phyloP scores from a whole-genome alignment of 164 flowering plant genomes.

The Stephania cephalantha region DNA sequence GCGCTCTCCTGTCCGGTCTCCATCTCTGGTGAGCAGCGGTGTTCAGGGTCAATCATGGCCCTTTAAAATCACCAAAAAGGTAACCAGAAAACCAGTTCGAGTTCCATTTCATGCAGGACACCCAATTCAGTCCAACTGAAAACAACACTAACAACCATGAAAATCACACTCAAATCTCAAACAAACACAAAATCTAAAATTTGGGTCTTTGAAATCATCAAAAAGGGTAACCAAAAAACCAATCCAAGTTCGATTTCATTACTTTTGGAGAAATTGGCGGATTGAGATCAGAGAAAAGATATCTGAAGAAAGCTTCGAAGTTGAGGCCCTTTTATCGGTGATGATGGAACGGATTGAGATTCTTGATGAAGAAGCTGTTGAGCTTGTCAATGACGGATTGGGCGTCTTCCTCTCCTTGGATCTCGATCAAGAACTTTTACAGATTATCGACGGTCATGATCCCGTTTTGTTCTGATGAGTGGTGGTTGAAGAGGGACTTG shows the following conservation, averaged over 20 bases:
- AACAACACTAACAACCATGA: neutral
- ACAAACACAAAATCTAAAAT: too few relatives aligned
- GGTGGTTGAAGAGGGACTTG: constrained; percentile 41
- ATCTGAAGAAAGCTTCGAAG: neutral
- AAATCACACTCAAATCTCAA: neutral
- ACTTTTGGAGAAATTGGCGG: neutral
- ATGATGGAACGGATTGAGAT: neutral
- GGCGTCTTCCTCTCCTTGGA: constrained; percentile 51
- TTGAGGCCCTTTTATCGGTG: neutral
- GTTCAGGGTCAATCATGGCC: too few relatives aligned
- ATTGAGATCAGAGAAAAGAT: neutral
- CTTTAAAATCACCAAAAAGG: neutral
- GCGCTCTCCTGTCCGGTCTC: too few relatives aligned
- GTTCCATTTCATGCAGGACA: neutral
- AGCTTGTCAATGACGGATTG: constrained; percentile 43
- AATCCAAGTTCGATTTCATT: neutral
- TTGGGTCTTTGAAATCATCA: neutral
- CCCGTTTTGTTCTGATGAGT: constrained; percentile 48
- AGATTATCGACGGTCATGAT: constrained; percentile 51
- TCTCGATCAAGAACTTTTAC: constrained; percentile 51
- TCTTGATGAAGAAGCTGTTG: constrained; percentile 5
- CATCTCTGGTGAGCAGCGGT: too few relatives aligned
- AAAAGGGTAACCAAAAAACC: neutral
- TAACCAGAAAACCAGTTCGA: neutral
- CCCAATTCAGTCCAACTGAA: neutral